Conservation (phyloP, 73 alveolate genomes). For the Strombidium stylifer region DNA sequence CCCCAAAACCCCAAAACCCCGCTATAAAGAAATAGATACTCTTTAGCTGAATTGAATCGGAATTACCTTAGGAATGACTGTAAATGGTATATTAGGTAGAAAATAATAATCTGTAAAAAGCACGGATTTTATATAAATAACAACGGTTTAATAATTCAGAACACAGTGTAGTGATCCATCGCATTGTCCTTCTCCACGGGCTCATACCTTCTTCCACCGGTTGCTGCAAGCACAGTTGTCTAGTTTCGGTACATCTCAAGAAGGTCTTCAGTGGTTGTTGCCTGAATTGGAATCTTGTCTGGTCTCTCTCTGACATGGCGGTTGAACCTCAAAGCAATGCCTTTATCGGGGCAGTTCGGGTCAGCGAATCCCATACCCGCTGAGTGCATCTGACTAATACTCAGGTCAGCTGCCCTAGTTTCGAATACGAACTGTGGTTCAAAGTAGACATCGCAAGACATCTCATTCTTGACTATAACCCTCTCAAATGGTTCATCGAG, state of each 20-base stretch:
- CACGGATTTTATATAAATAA: too few relatives aligned
- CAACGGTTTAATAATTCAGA: too few relatives aligned
- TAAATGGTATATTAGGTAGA: too few relatives aligned
- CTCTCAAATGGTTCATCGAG: background rate
- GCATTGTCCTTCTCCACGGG: too few relatives aligned
- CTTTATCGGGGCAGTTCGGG: conserved; percentile 79
- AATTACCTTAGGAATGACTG: too few relatives aligned
- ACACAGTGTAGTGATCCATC: too few relatives aligned
- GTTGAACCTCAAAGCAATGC: conserved; percentile 96
- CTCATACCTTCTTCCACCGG: too few relatives aligned
- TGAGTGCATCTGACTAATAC: conserved; percentile 86
- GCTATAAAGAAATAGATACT: too few relatives aligned
- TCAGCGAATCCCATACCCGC: conserved; percentile 68
- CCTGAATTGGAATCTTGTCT: conserved; percentile 92
- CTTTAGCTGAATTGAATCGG: too few relatives aligned
- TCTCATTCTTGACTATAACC: conserved; percentile 42
- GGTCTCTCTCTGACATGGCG: conserved; percentile 92
- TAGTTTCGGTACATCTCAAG: conserved; percentile 78
- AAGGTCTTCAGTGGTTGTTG: conserved; percentile 92
- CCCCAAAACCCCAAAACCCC: too few relatives aligned
- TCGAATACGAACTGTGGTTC: conserved; percentile 91
- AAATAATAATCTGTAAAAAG: too few relatives aligned
- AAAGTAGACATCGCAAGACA: conserved; percentile 88
- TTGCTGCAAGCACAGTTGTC: too few relatives aligned
- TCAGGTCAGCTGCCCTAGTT: conserved; percentile 95